Evolutionary conservation across 148 eudicot species (phyloP), one percentile per base, ranked within the genome.

Genomic region (Salicornia ramosissima): DNA sequence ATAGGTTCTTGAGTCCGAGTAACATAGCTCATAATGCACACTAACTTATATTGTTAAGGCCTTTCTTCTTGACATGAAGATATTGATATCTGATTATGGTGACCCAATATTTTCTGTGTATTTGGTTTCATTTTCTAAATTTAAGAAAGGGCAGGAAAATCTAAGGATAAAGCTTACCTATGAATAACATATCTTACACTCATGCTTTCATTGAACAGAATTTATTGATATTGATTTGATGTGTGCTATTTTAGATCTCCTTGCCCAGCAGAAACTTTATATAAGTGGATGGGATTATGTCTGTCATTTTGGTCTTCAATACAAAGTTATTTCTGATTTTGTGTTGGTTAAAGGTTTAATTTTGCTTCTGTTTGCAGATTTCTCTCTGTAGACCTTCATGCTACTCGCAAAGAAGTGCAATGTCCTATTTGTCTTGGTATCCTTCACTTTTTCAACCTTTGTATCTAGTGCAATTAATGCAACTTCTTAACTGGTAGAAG

Each of bases 341-440:
- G 10, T 49, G 53, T 9, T 29, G 52, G 4, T 7, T 68, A 19
- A 29, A 68, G 29, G 11, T 26, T 60, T 51, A 19, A 25, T 47
- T n/a, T 53, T 16, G 14, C 16, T 54, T 61, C 66, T 46, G 24
- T 76, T 63, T 83, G 79, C 88, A 85, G 88, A 82, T 71, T 77
- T 68, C 26, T 61, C 5, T 25, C 24, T 63, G 75, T 85, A 64
- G 75, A 75, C 54, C 69, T 78, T 40, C 80, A 69, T 34, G 78
- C 66, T 36, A 63, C 82, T 70, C 90, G 96, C 68, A 90, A 90
- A 77, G 96, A 90, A 84, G 88, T 90, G 12, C 96, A 90, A 71
- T 90, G 96, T 70, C 96, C 96, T 52, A 87, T 90, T 78, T 90
- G 96, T 80, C 83, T 90, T 65, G 96, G 96, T 90, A 84, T 86